Evolutionary conservation across 2,329 filamentous ascomycete species (phyloP).

Genomic region (Parastagonospora avenae): DNA sequence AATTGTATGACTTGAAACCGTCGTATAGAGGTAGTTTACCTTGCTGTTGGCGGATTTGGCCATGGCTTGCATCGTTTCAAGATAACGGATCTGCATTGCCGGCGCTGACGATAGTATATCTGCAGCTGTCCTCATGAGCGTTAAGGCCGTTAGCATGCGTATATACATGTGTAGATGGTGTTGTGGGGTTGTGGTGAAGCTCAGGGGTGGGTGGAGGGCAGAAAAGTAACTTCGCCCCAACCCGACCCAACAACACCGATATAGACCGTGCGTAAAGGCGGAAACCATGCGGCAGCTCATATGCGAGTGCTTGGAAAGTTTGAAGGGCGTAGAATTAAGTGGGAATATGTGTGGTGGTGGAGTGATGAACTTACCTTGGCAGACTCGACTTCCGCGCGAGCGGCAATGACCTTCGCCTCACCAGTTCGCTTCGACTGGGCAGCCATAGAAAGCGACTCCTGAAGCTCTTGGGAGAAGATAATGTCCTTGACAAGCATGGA

Average conservation of each 20-base stretch:
- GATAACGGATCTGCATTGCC: constrained; percentile 79
- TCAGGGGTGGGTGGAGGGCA: not conserved
- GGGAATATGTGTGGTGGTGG: not conserved
- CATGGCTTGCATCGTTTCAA: constrained; percentile 99
- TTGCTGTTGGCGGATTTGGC: constrained; percentile 90
- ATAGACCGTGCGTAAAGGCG: no score
- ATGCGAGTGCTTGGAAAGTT: no score
- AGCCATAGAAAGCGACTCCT: constrained; percentile 96
- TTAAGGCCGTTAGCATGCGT: constrained; percentile 61
- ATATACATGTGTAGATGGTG: not conserved
- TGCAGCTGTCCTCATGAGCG: constrained; percentile 83
- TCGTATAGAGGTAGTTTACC: constrained; percentile 50
- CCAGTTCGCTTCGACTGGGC: constrained; percentile 98
- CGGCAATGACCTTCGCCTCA: constrained; percentile 97
- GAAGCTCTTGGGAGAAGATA: constrained; percentile 92
- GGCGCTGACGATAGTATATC: constrained; percentile 91
- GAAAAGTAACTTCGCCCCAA: no score
- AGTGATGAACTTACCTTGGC: constrained; percentile 64
- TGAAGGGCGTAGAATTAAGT: no score
- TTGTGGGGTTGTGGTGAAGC: not conserved
- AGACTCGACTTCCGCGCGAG: constrained; percentile 92
- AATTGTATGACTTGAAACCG: no score
- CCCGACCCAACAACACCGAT: no score
- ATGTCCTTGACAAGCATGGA: constrained; percentile 99
- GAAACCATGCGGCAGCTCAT: no score